phyloP scores from a whole-genome alignment of 306 rosid genomes.

The Oemleria cerasiformis region DNA sequence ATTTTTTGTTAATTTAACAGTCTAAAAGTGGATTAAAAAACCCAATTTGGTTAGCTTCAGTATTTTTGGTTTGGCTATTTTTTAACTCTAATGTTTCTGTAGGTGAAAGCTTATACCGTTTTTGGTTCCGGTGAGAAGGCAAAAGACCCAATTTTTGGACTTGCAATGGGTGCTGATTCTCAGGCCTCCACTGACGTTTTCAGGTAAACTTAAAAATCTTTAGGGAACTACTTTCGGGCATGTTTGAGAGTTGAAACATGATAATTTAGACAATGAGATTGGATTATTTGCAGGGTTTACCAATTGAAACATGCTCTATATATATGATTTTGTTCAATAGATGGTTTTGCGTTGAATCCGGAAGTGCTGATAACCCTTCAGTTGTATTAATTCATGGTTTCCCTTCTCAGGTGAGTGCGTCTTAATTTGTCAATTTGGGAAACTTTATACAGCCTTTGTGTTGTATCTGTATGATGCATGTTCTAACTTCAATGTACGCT shows the following conservation, averaged over 20 bases:
- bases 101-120: constrained; percentile 69
- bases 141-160: constrained; percentile 86
- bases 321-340: constrained; percentile 65
- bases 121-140: constrained; percentile 69
- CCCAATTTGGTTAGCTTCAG: not conserved
- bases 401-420: constrained; percentile 74
- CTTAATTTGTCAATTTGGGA: constrained; percentile 7
- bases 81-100: not conserved
- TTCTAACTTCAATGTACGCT: not conserved
- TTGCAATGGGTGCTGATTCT: constrained; percentile 67
- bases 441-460: constrained; percentile 1
- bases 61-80: not conserved
- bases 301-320: constrained; percentile 43
- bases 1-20: not conserved
- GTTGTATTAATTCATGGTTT: constrained; percentile 85
- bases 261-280: constrained; percentile 29
- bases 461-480: not conserved
- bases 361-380: constrained; percentile 69
- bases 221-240: not conserved
- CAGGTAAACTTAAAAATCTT: constrained; percentile 41
- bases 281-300: constrained; percentile 45
- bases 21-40: not conserved
- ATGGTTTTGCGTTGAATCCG: constrained; percentile 90
- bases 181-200: constrained; percentile 61
- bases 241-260: not conserved